Conservation (phyloP, 176 grass and related monocot species). For the Ampelocalamus luodianensis region DNA sequence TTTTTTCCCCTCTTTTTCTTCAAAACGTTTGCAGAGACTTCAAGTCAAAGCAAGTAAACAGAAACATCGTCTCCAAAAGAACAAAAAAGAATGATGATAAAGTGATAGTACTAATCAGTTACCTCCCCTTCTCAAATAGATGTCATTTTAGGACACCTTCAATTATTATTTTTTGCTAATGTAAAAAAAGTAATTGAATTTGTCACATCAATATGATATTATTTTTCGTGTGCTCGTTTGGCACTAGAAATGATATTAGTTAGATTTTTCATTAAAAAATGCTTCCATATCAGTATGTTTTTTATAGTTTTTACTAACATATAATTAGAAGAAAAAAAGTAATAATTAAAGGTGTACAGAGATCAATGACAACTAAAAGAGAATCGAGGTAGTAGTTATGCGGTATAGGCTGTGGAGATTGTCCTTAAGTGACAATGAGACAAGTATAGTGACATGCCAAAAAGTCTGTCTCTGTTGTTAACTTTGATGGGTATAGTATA, state of each 20-base stretch:
- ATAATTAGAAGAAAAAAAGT: no score
- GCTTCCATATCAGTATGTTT: no score
- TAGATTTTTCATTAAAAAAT: no score
- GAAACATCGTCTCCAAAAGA: constrained; percentile 23
- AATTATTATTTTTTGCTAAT: background rate
- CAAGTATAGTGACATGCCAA: background rate
- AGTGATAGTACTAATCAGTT: constrained; percentile 5
- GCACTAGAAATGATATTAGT: background rate
- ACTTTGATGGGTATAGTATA: background rate
- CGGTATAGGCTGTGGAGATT: no score
- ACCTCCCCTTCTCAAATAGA: background rate
- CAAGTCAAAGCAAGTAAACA: constrained; percentile 48
- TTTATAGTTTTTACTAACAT: no score
- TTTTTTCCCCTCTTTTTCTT: background rate
- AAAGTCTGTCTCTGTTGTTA: background rate
- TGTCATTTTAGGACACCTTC: no score
- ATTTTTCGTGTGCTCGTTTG: background rate
- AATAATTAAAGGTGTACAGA: background rate
- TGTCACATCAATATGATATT: background rate
- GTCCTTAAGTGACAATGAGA: background rate
- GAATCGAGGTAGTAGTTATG: background rate
- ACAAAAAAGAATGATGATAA: background rate
- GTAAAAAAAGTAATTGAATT: background rate
- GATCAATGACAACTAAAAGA: background rate
- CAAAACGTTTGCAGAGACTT: constrained; percentile 32